Conservation (phyloP, 108 stramenopile genomes). For the Pseudonitzschia multistriata region DNA sequence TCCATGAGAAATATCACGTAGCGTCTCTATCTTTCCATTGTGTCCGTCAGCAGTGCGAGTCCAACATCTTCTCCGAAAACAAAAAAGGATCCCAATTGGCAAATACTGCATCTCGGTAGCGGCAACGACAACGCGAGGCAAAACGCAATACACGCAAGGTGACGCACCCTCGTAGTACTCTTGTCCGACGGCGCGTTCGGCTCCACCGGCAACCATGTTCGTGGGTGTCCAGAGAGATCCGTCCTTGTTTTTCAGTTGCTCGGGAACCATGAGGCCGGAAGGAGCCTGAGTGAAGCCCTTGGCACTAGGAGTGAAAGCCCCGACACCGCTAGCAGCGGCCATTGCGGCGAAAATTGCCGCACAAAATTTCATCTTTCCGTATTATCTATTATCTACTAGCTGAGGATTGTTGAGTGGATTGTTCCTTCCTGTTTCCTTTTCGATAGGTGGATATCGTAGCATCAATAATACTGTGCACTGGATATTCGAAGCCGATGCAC, state of each 20-base stretch:
- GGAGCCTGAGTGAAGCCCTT: neutral
- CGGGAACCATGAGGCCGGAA: constrained; percentile 5
- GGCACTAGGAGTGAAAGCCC: neutral
- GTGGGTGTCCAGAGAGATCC: constrained; percentile 4
- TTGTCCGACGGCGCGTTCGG: constrained; percentile 42
- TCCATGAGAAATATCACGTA: neutral
- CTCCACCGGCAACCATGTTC: constrained; percentile 58
- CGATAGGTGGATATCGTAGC: neutral
- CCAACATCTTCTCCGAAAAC: too few relatives aligned
- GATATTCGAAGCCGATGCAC: too few relatives aligned
- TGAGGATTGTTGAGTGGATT: neutral
- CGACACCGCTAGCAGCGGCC: constrained; percentile 7
- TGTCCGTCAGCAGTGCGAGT: too few relatives aligned
- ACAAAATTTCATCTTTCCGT: neutral
- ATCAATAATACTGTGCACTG: too few relatives aligned
- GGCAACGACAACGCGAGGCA: too few relatives aligned
- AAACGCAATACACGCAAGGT: neutral
- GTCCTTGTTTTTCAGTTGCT: constrained; percentile 3
- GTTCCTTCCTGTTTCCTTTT: neutral
- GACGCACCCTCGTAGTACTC: constrained; percentile 68
- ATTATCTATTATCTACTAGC: neutral
- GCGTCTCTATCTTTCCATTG: neutral
- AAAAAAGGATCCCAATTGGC: too few relatives aligned
- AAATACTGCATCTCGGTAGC: too few relatives aligned
- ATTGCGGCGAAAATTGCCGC: constrained; percentile 4